A percentile compares a stretch with the other conserved stretches of the same genome.
These are phyloP conservation scores for Didymella pomorum DNA, from an alignment of 2,329 filamentous ascomycete species.

Conservation along the genomic window DNA sequence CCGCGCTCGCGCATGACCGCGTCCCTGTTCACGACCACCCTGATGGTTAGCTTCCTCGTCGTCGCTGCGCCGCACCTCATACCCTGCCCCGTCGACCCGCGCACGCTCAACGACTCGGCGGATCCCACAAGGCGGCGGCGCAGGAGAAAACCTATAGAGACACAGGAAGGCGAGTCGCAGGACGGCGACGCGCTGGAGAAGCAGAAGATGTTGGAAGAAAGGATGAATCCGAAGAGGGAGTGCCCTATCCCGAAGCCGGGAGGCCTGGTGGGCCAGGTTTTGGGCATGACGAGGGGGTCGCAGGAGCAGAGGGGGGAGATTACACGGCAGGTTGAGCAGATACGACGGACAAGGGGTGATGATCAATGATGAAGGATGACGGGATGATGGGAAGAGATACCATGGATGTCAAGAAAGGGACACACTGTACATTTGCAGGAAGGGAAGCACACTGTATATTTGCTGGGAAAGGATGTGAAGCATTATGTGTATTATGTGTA, in stretches of 20 bases:
- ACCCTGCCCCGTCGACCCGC: slow-evolving; percentile 82
- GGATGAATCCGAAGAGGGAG: slow-evolving; percentile 64
- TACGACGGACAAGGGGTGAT: neutral
- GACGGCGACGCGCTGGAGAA: slow-evolving; percentile 36
- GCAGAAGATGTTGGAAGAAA: slow-evolving; percentile 32
- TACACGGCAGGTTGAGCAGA: neutral
- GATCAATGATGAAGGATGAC: neutral
- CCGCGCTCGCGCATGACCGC: slow-evolving; percentile 92
- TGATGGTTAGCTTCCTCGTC: slow-evolving; percentile 88
- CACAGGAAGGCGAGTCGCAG: slow-evolving; percentile 11
- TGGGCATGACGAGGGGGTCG: slow-evolving; percentile 69
- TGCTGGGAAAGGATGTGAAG: neutral
- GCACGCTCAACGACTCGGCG: slow-evolving; percentile 75
- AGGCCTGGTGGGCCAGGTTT: slow-evolving; percentile 76
- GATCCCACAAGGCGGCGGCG: slow-evolving; percentile 44
- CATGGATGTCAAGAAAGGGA: too few relatives aligned
- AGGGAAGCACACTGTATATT: neutral
- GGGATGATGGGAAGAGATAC: too few relatives aligned
- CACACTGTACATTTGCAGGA: neutral
- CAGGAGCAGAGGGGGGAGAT: slow-evolving; percentile 10
- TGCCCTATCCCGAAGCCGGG: slow-evolving; percentile 93
- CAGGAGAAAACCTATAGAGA: slow-evolving; percentile 53
- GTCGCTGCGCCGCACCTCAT: slow-evolving; percentile 89
- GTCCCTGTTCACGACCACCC: slow-evolving; percentile 92
- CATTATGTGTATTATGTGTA: neutral